Evolutionary conservation across 495 filamentous ascomycete species (phyloP).

Genomic region (Penicillium bialowiezense): DNA sequence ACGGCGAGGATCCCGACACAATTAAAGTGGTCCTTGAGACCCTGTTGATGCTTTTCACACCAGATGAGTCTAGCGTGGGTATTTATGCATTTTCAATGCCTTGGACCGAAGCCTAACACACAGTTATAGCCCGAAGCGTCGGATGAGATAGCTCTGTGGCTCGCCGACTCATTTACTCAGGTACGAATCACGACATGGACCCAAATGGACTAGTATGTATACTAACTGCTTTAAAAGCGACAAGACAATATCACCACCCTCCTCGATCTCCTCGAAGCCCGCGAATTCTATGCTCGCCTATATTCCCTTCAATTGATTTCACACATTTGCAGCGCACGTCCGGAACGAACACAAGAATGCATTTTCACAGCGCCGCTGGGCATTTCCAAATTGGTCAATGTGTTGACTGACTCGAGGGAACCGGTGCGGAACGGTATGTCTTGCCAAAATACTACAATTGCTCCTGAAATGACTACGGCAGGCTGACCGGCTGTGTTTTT

Average conservation of each 20-base stretch:
- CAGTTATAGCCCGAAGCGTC: constrained; percentile 77
- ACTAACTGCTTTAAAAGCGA: constrained; percentile 56
- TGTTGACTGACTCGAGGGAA: constrained; percentile 81
- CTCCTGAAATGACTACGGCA: not conserved
- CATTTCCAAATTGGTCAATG: constrained; percentile 78
- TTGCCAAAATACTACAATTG: not conserved
- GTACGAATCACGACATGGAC: constrained; percentile 37
- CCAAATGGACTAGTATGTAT: constrained; percentile 42
- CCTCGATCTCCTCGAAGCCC: constrained; percentile 80
- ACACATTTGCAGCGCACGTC: constrained; percentile 79
- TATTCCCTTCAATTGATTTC: constrained; percentile 90
- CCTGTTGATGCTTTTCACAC: constrained; percentile 85
- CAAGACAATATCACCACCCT: constrained; percentile 96
- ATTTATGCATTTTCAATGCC: not conserved
- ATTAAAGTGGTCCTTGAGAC: constrained; percentile 93
- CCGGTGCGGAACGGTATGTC: constrained; percentile 80
- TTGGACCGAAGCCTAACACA: constrained; percentile 21
- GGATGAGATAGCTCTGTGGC: constrained; percentile 93
- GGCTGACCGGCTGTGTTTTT: constrained; percentile 12
- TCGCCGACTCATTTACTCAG: constrained; percentile 97
- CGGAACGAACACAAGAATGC: constrained; percentile 94
- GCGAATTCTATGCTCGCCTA: constrained; percentile 89
- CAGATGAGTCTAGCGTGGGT: constrained; percentile 66
- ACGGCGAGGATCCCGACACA: constrained; percentile 95
- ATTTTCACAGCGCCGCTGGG: constrained; percentile 84